A percentile compares a stretch with the other conserved stretches of the same genome.
phyloP scores from a whole-genome alignment of 2,329 filamentous ascomycete genomes.

The Knufia petricola region DNA sequence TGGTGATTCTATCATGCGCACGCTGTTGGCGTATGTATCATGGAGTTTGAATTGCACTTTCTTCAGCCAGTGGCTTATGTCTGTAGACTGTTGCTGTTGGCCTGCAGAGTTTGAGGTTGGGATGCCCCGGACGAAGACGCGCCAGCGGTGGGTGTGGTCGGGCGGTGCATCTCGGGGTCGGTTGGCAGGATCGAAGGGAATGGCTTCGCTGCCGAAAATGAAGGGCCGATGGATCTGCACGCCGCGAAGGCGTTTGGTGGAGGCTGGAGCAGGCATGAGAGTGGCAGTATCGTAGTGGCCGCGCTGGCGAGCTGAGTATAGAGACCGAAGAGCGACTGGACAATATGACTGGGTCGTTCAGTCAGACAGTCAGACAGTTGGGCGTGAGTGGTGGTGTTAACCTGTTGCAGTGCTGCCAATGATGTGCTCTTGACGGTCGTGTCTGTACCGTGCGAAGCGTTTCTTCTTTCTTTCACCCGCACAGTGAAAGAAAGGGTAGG shows the following conservation, averaged over 20 bases:
- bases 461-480: no score
- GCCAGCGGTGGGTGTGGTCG: conserved; percentile 95
- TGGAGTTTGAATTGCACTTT: conserved; percentile 98
- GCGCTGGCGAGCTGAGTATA: no score
- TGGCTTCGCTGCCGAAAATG: conserved; percentile 70
- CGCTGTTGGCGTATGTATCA: conserved; percentile 87
- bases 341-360: no score
- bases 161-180: conserved; percentile 68
- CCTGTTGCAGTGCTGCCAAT: no score
- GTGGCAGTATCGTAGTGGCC: not conserved
- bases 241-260: conserved; percentile 45
- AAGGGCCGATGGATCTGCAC: conserved; percentile 40
- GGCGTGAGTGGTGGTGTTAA: no score
- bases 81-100: conserved; percentile 27
- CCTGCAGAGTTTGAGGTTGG: conserved; percentile 52
- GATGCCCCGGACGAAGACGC: conserved; percentile 82
- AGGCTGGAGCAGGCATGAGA: conserved; percentile 44
- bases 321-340: no score
- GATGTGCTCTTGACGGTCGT: no score
- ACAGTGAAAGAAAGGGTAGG: no score
- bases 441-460: no score
- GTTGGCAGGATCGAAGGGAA: conserved; percentile 59
- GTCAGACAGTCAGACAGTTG: no score
- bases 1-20: conserved; percentile 72
- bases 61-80: conserved; percentile 90